Evolutionary conservation across 2,329 filamentous ascomycete genomes (phyloP).

Genomic region (Aspergillus jensenii): DNA sequence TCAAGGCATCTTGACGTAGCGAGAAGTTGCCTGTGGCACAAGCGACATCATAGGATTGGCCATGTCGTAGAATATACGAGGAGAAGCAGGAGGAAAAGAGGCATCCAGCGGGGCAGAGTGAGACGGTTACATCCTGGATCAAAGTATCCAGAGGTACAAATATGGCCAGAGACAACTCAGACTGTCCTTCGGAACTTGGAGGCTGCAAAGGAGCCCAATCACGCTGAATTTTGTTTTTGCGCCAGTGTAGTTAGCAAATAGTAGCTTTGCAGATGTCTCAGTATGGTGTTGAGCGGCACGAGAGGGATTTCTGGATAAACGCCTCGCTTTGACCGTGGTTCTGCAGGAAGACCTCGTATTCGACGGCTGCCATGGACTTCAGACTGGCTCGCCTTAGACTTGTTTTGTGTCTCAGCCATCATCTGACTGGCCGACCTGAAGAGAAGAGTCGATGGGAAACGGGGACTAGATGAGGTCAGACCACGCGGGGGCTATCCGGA

Average conservation of each 20-base stretch:
- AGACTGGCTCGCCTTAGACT: background rate
- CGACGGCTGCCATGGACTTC: background rate
- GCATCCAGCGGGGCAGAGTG: background rate
- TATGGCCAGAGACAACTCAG: background rate
- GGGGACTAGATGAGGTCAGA: background rate
- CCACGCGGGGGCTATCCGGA: background rate
- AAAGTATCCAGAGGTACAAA: background rate
- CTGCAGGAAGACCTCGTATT: constrained; percentile 1
- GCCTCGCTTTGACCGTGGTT: background rate
- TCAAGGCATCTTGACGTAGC: background rate
- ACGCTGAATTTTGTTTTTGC: background rate
- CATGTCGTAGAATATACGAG: constrained; percentile 4
- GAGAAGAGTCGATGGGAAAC: background rate
- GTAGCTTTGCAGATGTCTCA: constrained; percentile 7
- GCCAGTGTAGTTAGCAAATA: background rate
- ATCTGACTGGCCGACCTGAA: background rate
- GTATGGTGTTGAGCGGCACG: background rate
- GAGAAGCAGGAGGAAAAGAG: background rate
- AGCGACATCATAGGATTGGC: background rate
- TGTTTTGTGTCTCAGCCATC: background rate
- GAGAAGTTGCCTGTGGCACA: background rate
- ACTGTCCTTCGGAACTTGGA: background rate
- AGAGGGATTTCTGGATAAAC: background rate
- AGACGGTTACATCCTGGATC: constrained; percentile 9
- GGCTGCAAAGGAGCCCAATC: background rate